A percentile compares a stretch with the other conserved stretches of the same genome.
Conservation (phyloP, 2,329 filamentous ascomycete genomes). For the Nemania bipapillata region DNA sequence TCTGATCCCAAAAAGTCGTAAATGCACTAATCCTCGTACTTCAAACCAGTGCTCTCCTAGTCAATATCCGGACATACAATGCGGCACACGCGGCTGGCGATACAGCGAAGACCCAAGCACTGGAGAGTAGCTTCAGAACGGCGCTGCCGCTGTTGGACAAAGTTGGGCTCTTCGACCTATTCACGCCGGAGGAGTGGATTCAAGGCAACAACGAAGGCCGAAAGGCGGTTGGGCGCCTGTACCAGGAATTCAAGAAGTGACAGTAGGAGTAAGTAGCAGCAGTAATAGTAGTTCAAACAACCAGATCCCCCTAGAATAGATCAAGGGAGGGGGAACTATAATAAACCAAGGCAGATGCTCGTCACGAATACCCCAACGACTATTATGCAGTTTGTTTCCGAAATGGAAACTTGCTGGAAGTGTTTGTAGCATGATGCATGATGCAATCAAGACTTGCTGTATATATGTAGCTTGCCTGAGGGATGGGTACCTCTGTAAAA, state of each 20-base stretch:
- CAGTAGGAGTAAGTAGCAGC: slow-evolving; percentile 4
- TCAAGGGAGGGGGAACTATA: background rate
- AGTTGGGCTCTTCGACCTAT: slow-evolving; percentile 47
- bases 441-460: background rate
- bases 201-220: slow-evolving; percentile 44
- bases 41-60: slow-evolving; percentile 41
- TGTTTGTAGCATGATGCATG: background rate
- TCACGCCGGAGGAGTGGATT: slow-evolving; percentile 47
- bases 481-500: background rate
- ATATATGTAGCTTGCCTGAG: background rate
- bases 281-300: background rate
- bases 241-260: slow-evolving; percentile 40
- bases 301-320: background rate
- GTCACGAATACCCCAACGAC: background rate
- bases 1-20: too few species aligned
- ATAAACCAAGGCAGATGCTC: background rate
- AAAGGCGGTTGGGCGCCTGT: slow-evolving; percentile 42
- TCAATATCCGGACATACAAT: slow-evolving; percentile 47
- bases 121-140: slow-evolving; percentile 41
- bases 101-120: slow-evolving; percentile 31
- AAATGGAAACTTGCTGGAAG: background rate
- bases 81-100: slow-evolving; percentile 42
- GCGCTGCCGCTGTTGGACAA: slow-evolving; percentile 44
- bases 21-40: background rate
- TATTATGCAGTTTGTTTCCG: background rate